Percentiles rank a stretch among this genome's conserved stretches.
These are phyloP conservation scores for Venturia asperata DNA, from an alignment of 2,329 filamentous ascomycete genomes.

Conservation along the genomic window DNA sequence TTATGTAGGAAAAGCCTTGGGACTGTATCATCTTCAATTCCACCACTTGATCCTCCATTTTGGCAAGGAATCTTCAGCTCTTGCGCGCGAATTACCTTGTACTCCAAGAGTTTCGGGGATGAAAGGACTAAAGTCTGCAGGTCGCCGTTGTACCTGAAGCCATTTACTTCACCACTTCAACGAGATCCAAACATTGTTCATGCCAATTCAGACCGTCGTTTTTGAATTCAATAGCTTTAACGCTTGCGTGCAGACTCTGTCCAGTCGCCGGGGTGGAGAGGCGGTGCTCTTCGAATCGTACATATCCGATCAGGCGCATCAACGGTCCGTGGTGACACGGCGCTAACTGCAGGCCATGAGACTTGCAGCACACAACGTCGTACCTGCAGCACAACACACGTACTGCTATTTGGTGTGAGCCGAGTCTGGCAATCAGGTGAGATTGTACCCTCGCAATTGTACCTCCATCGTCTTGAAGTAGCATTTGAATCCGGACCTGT, in stretches of 20 bases:
- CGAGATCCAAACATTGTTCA: background rate
- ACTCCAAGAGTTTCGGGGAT: background rate
- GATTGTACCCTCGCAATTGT: background rate
- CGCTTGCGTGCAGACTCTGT: background rate
- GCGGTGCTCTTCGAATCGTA: background rate
- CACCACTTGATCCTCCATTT: background rate
- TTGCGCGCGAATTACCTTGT: background rate
- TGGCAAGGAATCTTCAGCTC: background rate
- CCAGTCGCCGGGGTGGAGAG: background rate
- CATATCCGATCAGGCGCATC: slow-evolving; percentile 9
- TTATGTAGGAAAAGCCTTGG: background rate
- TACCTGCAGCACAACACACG: background rate
- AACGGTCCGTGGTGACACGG: background rate
- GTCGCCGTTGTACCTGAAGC: slow-evolving; percentile 5
- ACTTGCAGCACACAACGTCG: slow-evolving; percentile 9
- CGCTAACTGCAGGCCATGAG: background rate
- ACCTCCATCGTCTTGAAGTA: background rate
- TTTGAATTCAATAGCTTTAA: background rate
- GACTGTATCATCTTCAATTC: background rate
- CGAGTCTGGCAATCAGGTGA: background rate
- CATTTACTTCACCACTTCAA: background rate
- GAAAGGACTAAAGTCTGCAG: background rate
- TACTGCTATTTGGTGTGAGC: slow-evolving; percentile 3
- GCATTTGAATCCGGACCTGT: background rate
- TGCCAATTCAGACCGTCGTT: background rate